Conservation (phyloP, 1,139 yeast genomes). For the Hyphopichia wangnamkhiaoensis region DNA sequence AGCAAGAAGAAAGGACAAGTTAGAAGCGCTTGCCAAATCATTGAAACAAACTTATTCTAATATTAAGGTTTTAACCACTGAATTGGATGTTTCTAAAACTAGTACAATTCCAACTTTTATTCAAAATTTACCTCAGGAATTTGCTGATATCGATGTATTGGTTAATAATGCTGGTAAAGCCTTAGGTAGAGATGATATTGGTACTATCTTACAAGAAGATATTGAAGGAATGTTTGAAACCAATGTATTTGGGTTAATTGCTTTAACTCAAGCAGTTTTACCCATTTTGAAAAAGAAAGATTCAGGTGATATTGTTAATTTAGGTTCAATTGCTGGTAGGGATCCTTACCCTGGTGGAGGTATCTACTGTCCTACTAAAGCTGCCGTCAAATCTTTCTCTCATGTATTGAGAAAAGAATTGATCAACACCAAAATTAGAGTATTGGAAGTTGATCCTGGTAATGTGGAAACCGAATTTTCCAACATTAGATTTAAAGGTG, state of each 20-base stretch:
- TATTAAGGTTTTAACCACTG: conserved; percentile 26
- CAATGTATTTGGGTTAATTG: conserved; percentile 43
- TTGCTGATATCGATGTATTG: conserved; percentile 40
- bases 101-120: conserved; percentile 35
- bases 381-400: conserved; percentile 76
- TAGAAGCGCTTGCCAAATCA: conserved; percentile 28
- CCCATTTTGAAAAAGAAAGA: conserved; percentile 50
- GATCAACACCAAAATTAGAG: conserved; percentile 71
- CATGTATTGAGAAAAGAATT: conserved; percentile 77
- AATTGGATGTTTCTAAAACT: conserved; percentile 39
- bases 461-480: conserved; percentile 88
- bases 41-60: conserved; percentile 26
- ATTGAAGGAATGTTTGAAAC: conserved; percentile 42
- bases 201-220: conserved; percentile 32
- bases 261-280: conserved; percentile 40
- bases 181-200: conserved; percentile 40
- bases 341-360: conserved; percentile 87
- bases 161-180: conserved; percentile 48
- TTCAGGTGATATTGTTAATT: conserved; percentile 75
- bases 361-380: conserved; percentile 87
- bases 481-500: conserved; percentile 73
- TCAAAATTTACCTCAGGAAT: conserved; percentile 31
- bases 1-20: conserved; percentile 43
- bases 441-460: conserved; percentile 85
- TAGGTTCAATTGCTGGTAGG: conserved; percentile 88